phyloP scores from a whole-genome alignment of 1,284 basidiomycete species.

The Trametes polyzona region DNA sequence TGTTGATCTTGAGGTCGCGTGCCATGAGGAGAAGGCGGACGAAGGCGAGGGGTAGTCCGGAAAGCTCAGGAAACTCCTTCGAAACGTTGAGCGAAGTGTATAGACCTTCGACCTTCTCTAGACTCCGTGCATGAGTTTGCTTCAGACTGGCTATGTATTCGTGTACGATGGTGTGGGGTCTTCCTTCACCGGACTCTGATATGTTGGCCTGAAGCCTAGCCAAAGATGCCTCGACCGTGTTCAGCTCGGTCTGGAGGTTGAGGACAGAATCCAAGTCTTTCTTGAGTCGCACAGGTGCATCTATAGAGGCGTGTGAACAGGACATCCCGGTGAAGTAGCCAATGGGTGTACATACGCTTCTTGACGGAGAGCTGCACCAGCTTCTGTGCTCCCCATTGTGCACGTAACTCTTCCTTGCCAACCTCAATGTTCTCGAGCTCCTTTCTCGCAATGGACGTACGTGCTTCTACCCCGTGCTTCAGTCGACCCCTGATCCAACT shows the following conservation, averaged over 20 bases:
- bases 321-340: no score
- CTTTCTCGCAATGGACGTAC: background rate
- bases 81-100: conserved; percentile 43
- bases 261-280: conserved; percentile 43
- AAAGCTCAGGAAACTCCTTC: conserved; percentile 37
- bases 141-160: background rate
- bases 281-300: conserved; percentile 38
- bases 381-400: conserved; percentile 38
- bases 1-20: conserved; percentile 43
- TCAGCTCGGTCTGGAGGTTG: conserved; percentile 39
- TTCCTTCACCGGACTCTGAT: conserved; percentile 18
- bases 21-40: conserved; percentile 37
- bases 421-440: conserved; percentile 18
- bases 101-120: conserved; percentile 30
- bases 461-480: background rate
- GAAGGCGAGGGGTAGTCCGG: conserved; percentile 37
- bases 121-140: conserved; percentile 3
- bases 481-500: background rate
- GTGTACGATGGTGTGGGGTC: conserved; percentile 15
- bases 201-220: conserved; percentile 6
- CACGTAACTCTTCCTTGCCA: conserved; percentile 18
- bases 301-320: no score
- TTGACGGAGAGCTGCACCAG: conserved; percentile 36
- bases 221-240: conserved; percentile 32
- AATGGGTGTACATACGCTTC: conserved; percentile 36